phyloP scores from a whole-genome alignment of 768 basidiomycete genomes.

The Rhizopogon salebrosus region DNA sequence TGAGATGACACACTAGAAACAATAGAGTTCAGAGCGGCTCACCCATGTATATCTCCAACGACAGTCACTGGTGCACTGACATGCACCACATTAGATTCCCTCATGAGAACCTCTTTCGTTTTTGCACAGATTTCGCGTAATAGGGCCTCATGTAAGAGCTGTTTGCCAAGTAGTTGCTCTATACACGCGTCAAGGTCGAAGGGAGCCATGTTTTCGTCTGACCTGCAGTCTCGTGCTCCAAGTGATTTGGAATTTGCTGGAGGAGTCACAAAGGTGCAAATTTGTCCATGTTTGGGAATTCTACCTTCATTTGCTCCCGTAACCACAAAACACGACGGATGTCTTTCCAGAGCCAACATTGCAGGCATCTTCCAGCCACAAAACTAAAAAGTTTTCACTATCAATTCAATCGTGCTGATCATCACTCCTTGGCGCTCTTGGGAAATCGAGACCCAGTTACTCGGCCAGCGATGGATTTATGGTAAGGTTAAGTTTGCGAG shows the following conservation, averaged over 20 bases:
- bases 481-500: conserved; percentile 29
- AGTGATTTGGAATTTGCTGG: not conserved
- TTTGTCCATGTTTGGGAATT: conserved; percentile 34
- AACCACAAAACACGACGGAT: not conserved
- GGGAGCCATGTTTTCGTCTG: conserved; percentile 31
- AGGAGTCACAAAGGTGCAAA: conserved; percentile 1
- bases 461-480: conserved; percentile 2
- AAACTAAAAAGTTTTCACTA: not conserved
- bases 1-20: conserved; percentile 19
- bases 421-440: not conserved
- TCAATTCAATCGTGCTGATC: not conserved
- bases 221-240: not conserved
- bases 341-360: not conserved
- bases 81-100: conserved; percentile 97
- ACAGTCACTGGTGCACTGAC: conserved; percentile 96
- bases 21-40: conserved; percentile 31
- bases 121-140: conserved; percentile 99
- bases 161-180: conserved; percentile 82
- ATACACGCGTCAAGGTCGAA: conserved; percentile 99
- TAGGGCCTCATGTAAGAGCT: conserved; percentile 90
- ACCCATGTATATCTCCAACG: conserved; percentile 99
- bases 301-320: not conserved
- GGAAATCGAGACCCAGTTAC: not conserved
- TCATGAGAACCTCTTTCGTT: conserved; percentile 98
- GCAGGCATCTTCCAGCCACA: not conserved